phyloP scores from a whole-genome alignment of 2,329 filamentous ascomycete genomes.

The Aspergillus pseudoviridinutans region DNA sequence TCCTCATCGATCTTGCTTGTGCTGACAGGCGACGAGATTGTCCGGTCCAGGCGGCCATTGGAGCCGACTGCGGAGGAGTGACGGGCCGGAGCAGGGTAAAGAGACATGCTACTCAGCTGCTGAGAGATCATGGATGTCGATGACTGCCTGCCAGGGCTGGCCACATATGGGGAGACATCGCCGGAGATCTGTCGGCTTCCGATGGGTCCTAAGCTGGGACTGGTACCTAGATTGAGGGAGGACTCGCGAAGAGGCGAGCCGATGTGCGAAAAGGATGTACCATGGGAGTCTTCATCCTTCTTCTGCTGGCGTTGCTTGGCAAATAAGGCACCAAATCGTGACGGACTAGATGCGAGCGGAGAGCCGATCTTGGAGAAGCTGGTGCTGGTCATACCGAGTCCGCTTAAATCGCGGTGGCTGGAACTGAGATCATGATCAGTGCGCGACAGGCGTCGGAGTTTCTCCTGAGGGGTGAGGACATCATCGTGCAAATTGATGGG shows the following conservation, averaged over 20 bases:
- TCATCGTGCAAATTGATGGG: slow-evolving; percentile 66
- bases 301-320: slow-evolving; percentile 50
- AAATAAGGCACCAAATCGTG: slow-evolving; percentile 59
- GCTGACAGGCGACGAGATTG: slow-evolving; percentile 43
- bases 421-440: slow-evolving; percentile 51
- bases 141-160: slow-evolving; percentile 53
- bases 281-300: slow-evolving; percentile 44
- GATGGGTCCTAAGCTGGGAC: slow-evolving; percentile 50
- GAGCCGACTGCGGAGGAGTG: slow-evolving; percentile 29
- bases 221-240: slow-evolving; percentile 48
- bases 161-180: slow-evolving; percentile 49
- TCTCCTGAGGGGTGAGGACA: slow-evolving; percentile 59
- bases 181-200: slow-evolving; percentile 45
- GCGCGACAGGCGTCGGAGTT: slow-evolving; percentile 56
- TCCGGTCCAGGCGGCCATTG: slow-evolving; percentile 40
- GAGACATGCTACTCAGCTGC: slow-evolving; percentile 46
- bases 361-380: slow-evolving; percentile 51
- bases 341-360: slow-evolving; percentile 57
- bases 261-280: slow-evolving; percentile 55
- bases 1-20: slow-evolving; percentile 48
- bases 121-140: slow-evolving; percentile 61
- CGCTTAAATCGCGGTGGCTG: slow-evolving; percentile 47
- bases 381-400: slow-evolving; percentile 48
- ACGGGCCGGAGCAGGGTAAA: slow-evolving; percentile 41
- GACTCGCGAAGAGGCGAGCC: slow-evolving; percentile 65